Evolutionary conservation across 805 yeast species (phyloP), one percentile per base, ranked within the genome.

Genomic region (Metschnikowia koreensis): DNA sequence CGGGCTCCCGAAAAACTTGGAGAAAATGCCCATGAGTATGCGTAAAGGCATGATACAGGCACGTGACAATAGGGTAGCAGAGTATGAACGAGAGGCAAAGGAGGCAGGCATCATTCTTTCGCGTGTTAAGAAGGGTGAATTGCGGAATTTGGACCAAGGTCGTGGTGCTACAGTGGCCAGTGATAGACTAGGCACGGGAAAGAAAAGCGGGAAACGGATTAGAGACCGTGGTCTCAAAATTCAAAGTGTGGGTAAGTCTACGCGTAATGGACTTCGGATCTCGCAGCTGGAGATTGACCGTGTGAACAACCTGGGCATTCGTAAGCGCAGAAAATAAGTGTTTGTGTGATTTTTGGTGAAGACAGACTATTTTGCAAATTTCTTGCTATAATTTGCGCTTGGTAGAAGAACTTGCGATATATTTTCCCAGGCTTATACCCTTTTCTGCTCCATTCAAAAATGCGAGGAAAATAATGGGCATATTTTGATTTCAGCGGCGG

Each of bases 21-120:
- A 88, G 58, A 87, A 84, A 47, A 89, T 90, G 82, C 97, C 98
- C 17, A 92, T 94, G 91, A 67, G 80, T 16, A 82, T 90, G 75
- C 79, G 97, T 50, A 88, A 87, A 63, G 97, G 97, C 2, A 87
- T 92, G 85, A 73, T 89, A 27, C 70, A 75, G 36, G 77, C 83
- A 42, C 80, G 84, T 43, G 68, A 78, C 36, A 66, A 70, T 17
- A 80, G 82, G 56, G 80, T 82, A 16, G 65, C 71, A 26, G 80
- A 80, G 60, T 81, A 76, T 62, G 96, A 89, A 65, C 73, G 77
- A 47, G 91, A 89, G 46, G 97, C 99, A 7, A 79, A 75, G 55
- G 93, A 93, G 16, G 96, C 96, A 6, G 98, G 98, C 12, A 88
- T 93, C 50, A 79, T 94, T n/a, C 72, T 93, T 41, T 83, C 96